A percentile compares a stretch with the other conserved stretches of the same genome.
These are phyloP conservation scores for Naganishia vaughanmartiniae DNA, from an alignment of 768 basidiomycete species.

Conservation along the genomic window DNA sequence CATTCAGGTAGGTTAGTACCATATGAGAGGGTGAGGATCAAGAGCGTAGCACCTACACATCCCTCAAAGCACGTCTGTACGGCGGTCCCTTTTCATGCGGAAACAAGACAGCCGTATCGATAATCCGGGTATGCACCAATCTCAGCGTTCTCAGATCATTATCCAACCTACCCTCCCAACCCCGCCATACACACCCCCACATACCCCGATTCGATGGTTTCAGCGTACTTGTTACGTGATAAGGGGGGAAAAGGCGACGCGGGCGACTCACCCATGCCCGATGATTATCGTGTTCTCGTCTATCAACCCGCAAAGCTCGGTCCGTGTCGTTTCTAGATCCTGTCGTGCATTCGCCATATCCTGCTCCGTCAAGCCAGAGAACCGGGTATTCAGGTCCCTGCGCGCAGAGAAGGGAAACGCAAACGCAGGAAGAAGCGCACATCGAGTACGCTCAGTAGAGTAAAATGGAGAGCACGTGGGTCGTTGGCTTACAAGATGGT, in stretches of 20 bases:
- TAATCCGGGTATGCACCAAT: constrained; percentile 73
- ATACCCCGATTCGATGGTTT: no score
- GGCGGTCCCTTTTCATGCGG: constrained; percentile 76
- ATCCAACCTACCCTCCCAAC: constrained; percentile 61
- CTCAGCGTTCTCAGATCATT: constrained; percentile 90
- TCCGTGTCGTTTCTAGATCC: constrained; percentile 65
- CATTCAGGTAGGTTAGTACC: neutral
- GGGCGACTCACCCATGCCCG: constrained; percentile 57
- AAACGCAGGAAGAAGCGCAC: no score
- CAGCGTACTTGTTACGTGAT: no score
- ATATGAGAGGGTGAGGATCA: neutral
- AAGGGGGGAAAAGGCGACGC: neutral
- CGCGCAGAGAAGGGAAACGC: neutral
- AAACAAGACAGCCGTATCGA: constrained; percentile 80
- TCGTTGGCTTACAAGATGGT: constrained; percentile 43
- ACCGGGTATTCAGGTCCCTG: constrained; percentile 85
- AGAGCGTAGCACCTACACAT: constrained; percentile 61
- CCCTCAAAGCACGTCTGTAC: constrained; percentile 73
- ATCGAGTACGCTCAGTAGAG: neutral
- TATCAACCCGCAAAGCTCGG: constrained; percentile 68
- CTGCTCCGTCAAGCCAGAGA: constrained; percentile 42
- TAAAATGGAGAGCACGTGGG: neutral
- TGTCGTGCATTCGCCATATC: constrained; percentile 59
- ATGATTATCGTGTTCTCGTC: constrained; percentile 79
- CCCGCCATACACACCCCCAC: no score